Percentiles rank a stretch among this genome's conserved stretches.
These are phyloP conservation scores for Fusarium buxicola DNA, from an alignment of 2,329 filamentous ascomycete genomes.

Conservation along the genomic window DNA sequence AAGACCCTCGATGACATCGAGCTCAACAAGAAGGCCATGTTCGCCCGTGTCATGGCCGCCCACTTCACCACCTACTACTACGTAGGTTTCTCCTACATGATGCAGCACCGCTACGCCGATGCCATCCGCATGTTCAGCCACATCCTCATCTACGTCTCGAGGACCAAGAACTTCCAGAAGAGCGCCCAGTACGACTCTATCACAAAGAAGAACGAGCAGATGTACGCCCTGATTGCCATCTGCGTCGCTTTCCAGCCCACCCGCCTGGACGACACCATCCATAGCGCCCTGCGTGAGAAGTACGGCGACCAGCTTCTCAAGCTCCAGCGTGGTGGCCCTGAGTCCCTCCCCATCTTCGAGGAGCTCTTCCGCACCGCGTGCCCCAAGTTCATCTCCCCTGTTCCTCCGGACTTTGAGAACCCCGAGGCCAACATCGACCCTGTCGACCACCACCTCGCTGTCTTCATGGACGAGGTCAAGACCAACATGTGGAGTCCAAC, in stretches of 20 bases:
- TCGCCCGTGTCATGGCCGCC: slow-evolving; percentile 98
- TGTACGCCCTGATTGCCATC: slow-evolving; percentile 99
- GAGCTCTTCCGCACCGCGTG: slow-evolving; percentile 98
- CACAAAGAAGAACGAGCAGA: slow-evolving; percentile 99
- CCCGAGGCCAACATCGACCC: slow-evolving; percentile 96
- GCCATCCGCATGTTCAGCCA: slow-evolving; percentile 99
- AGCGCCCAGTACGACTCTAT: slow-evolving; percentile 98
- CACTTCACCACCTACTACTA: slow-evolving; percentile 99
- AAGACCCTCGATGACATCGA: slow-evolving; percentile 99
- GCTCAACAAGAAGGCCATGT: slow-evolving; percentile 99
- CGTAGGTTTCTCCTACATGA: slow-evolving; percentile 99
- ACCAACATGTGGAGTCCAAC: slow-evolving; percentile 98
- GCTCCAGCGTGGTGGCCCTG: slow-evolving; percentile 94
- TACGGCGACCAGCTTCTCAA: slow-evolving; percentile 98
- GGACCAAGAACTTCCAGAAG: slow-evolving; percentile 99
- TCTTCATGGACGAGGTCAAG: slow-evolving; percentile 99
- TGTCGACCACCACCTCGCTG: slow-evolving; percentile 93
- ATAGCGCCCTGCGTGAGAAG: slow-evolving; percentile 97
- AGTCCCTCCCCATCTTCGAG: slow-evolving; percentile 96
- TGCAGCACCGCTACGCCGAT: slow-evolving; percentile 99
- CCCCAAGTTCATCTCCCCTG: slow-evolving; percentile 99
- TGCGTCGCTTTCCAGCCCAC: slow-evolving; percentile 98
- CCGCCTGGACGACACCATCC: slow-evolving; percentile 97
- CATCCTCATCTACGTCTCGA: slow-evolving; percentile 97
- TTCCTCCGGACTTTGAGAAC: slow-evolving; percentile 97